phyloP scores from a whole-genome alignment of 768 basidiomycete genomes.

The Pleurotus ostreatus region DNA sequence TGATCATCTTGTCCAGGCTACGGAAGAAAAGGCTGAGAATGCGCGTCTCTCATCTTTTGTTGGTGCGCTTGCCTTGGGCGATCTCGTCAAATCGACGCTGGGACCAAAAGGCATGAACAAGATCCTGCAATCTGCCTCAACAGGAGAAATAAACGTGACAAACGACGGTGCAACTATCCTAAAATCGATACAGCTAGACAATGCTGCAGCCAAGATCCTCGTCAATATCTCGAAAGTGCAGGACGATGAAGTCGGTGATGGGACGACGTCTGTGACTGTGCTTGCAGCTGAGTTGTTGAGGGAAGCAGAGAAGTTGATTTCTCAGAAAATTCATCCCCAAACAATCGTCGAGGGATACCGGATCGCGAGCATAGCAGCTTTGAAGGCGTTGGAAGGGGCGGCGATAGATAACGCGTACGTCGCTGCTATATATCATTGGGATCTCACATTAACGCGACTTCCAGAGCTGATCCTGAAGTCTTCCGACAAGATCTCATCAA shows the following conservation, averaged over 20 bases:
- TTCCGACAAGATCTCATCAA: constrained; percentile 94
- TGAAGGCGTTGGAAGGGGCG: constrained; percentile 78
- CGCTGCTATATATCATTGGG: not conserved
- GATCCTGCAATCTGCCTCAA: constrained; percentile 88
- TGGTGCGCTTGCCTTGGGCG: constrained; percentile 94
- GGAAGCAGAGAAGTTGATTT: constrained; percentile 94
- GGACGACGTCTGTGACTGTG: constrained; percentile 89
- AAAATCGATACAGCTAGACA: constrained; percentile 96
- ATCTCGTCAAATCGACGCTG: constrained; percentile 97
- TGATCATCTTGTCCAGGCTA: constrained; percentile 45
- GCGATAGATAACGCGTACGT: constrained; percentile 83
- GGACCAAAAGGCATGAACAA: constrained; percentile 99
- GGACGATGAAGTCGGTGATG: constrained; percentile 98
- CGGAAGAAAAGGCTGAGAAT: constrained; percentile 95
- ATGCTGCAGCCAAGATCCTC: constrained; percentile 97
- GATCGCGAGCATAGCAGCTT: constrained; percentile 81
- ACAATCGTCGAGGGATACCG: constrained; percentile 97
- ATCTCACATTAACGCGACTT: not conserved
- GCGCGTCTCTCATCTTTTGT: constrained; percentile 98
- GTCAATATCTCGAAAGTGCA: constrained; percentile 99
- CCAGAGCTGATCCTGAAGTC: constrained; percentile 62
- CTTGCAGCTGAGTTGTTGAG: constrained; percentile 86
- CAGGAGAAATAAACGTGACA: constrained; percentile 92
- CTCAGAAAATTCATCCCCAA: constrained; percentile 93
- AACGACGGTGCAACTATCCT: constrained; percentile 99